Percentiles rank a stretch among this genome's conserved stretches.
phyloP scores from a whole-genome alignment of 805 yeast species.

The Teunomyces atbi region DNA sequence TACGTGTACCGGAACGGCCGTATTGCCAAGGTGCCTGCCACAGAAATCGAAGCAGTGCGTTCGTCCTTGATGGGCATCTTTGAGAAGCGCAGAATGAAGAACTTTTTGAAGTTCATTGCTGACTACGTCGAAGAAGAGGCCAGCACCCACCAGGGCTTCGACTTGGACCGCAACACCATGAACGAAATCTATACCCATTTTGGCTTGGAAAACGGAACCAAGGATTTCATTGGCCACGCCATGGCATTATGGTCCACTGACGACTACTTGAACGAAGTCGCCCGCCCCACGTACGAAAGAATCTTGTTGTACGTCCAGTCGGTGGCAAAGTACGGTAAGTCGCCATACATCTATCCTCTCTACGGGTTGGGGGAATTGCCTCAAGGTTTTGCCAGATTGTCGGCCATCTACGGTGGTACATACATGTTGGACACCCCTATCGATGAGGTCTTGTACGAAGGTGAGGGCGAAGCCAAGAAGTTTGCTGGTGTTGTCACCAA shows the following conservation, averaged over 20 bases:
- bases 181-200: slow-evolving; percentile 85
- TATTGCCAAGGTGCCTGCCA: slow-evolving; percentile 93
- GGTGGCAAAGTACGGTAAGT: slow-evolving; percentile 92
- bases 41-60: slow-evolving; percentile 83
- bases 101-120: slow-evolving; percentile 84
- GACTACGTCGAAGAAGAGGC: slow-evolving; percentile 74
- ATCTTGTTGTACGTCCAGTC: slow-evolving; percentile 82
- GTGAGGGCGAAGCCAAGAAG: slow-evolving; percentile 60
- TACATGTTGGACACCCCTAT: slow-evolving; percentile 97
- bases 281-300: slow-evolving; percentile 87
- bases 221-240: slow-evolving; percentile 96
- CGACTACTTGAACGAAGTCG: slow-evolving; percentile 82
- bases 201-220: slow-evolving; percentile 89
- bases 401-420: slow-evolving; percentile 98
- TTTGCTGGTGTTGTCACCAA: slow-evolving; percentile 87
- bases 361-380: slow-evolving; percentile 98
- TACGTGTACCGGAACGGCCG: slow-evolving; percentile 88
- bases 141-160: slow-evolving; percentile 80
- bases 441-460: slow-evolving; percentile 78
- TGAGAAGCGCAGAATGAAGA: slow-evolving; percentile 93
- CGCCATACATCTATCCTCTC: slow-evolving; percentile 93
- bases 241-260: slow-evolving; percentile 98
- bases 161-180: slow-evolving; percentile 86
- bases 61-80: slow-evolving; percentile 94
- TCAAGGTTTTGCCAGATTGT: slow-evolving; percentile 96